A percentile compares a stretch with the other conserved stretches of the same genome.
phyloP scores from a whole-genome alignment of 108 stramenopile genomes.

The Cyclotella choctawhatcheeana region DNA sequence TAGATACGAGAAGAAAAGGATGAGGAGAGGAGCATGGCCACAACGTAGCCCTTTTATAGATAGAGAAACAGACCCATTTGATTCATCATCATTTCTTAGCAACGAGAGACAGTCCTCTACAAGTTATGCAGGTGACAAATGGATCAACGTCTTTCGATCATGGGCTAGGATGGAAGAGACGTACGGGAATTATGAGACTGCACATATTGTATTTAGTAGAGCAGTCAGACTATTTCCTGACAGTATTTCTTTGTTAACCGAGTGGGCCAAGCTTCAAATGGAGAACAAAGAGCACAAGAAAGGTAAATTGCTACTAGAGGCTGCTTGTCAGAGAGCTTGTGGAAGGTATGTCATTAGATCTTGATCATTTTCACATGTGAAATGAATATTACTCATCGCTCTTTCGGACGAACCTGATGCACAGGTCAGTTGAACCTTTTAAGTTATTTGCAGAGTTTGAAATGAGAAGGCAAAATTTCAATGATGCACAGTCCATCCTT shows the following conservation, averaged over 20 bases:
- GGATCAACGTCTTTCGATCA: slow-evolving; percentile 72
- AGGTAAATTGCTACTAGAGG: slow-evolving; percentile 53
- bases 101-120: slow-evolving; percentile 15
- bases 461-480: slow-evolving; percentile 59
- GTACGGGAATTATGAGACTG: slow-evolving; percentile 60
- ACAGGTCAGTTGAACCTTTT: slow-evolving; percentile 60
- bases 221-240: slow-evolving; percentile 64
- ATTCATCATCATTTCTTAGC: slow-evolving; percentile 10
- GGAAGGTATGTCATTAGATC: slow-evolving; percentile 14
- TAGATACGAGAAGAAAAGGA: slow-evolving; percentile 37
- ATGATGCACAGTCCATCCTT: slow-evolving; percentile 61
- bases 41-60: not conserved
- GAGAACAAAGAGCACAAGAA: slow-evolving; percentile 35
- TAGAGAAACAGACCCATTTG: slow-evolving; percentile 18
- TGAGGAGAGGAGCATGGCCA: slow-evolving; percentile 3
- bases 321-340: slow-evolving; percentile 57
- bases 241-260: slow-evolving; percentile 47
- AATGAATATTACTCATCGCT: no score
- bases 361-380: no score
- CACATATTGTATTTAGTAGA: slow-evolving; percentile 64
- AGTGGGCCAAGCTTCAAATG: slow-evolving; percentile 71
- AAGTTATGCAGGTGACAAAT: slow-evolving; percentile 78
- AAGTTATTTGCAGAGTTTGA: slow-evolving; percentile 70
- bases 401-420: no score
- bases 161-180: slow-evolving; percentile 81